These are phyloP conservation scores for Podaxis sp. DNA, from an alignment of 768 basidiomycete genomes.

Conservation along the genomic window DNA sequence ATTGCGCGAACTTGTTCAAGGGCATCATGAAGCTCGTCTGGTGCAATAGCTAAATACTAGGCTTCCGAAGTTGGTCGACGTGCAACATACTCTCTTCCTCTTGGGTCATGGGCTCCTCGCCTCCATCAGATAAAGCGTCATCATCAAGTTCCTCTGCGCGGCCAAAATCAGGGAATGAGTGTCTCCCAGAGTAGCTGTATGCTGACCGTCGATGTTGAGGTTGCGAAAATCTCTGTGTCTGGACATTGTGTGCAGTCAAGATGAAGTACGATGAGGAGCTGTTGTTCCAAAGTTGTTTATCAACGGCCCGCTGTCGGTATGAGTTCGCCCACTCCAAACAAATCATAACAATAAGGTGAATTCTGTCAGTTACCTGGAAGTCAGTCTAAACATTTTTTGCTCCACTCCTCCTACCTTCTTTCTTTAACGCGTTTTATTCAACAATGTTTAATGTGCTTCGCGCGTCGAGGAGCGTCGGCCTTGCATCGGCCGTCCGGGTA, in stretches of 20 bases:
- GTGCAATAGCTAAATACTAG: constrained; percentile 20
- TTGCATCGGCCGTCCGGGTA: not conserved
- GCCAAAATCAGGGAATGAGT: constrained; percentile 10
- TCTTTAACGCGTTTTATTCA: not conserved
- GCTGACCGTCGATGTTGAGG: constrained; percentile 71
- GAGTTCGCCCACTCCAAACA: constrained; percentile 16
- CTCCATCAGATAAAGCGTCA: constrained; percentile 73
- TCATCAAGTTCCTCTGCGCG: constrained; percentile 84
- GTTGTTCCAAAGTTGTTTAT: constrained; percentile 9
- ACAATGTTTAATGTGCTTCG: constrained; percentile 57
- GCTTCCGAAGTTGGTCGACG: constrained; percentile 5
- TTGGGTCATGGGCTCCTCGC: constrained; percentile 76
- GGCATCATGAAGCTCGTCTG: constrained; percentile 69
- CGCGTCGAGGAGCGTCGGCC: constrained; percentile 6
- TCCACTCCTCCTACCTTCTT: not conserved
- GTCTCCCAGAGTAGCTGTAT: not conserved
- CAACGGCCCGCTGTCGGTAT: constrained; percentile 3
- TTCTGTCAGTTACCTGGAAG: not conserved
- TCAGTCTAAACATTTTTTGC: not conserved
- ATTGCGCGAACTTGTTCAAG: constrained; percentile 66
- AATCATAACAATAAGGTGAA: constrained; percentile 14
- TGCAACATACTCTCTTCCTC: constrained; percentile 70
- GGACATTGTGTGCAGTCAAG: constrained; percentile 62
- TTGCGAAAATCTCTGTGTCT: constrained; percentile 89
- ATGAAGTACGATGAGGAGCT: constrained; percentile 1